Percentiles rank a stretch among this genome's conserved stretches.
These are phyloP conservation scores for Dictyophora rubrovolvata DNA, from an alignment of 768 basidiomycete genomes.

Conservation along the genomic window DNA sequence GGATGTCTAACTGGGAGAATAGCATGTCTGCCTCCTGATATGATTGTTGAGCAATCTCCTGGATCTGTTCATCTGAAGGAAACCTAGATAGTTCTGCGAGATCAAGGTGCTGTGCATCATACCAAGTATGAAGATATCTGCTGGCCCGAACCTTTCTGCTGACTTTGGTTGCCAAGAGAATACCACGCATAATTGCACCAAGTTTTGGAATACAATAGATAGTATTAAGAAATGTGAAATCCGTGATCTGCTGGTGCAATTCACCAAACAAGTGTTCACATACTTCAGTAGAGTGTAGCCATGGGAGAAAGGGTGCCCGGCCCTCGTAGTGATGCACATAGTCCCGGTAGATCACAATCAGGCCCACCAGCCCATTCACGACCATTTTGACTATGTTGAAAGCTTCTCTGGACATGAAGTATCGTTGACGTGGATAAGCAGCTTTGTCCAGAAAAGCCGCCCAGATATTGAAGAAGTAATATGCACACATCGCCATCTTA, in stretches of 20 bases:
- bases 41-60: conserved; percentile 8
- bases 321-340: conserved; percentile 7
- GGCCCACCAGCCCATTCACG: conserved; percentile 22
- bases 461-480: conserved; percentile 26
- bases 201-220: conserved; percentile 16
- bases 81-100: conserved; percentile 14
- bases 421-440: conserved; percentile 14
- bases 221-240: conserved; percentile 18
- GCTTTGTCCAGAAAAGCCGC: conserved; percentile 10
- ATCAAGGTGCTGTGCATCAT: conserved; percentile 15
- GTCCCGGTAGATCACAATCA: conserved; percentile 28
- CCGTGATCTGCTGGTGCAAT: conserved; percentile 14
- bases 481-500: conserved; percentile 22
- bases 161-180: conserved; percentile 5
- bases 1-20: too few species aligned
- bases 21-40: conserved; percentile 11
- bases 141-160: conserved; percentile 13
- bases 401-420: conserved; percentile 27
- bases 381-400: conserved; percentile 23
- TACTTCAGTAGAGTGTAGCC: conserved; percentile 23
- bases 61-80: conserved; percentile 16
- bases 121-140: conserved; percentile 22
- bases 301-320: conserved; percentile 19
- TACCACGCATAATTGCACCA: conserved; percentile 11
- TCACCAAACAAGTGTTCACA: conserved; percentile 24